Percentiles rank a stretch among this genome's conserved stretches.
These are phyloP conservation scores for Lactuca sativa DNA, from an alignment of 129 eudicot genomes.

Conservation along the genomic window DNA sequence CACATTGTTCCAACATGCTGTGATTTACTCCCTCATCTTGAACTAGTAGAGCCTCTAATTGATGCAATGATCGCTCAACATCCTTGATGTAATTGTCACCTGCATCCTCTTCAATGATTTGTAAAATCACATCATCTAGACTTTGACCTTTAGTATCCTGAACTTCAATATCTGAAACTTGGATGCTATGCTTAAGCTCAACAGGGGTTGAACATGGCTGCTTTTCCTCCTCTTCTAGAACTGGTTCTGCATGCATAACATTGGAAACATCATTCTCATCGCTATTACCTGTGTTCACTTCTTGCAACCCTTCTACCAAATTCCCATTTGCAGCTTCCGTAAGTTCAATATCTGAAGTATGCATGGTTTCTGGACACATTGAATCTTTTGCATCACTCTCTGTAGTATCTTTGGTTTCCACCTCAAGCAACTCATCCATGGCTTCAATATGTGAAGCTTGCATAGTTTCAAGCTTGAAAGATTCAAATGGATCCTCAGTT, in stretches of 20 bases:
- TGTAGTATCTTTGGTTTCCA: conserved; percentile 5
- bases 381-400: conserved; percentile 16
- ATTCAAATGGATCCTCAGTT: conserved; percentile 19
- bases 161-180: conserved; percentile 26
- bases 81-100: conserved; percentile 25
- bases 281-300: conserved; percentile 18
- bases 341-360: neutral
- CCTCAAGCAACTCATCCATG: conserved; percentile 10
- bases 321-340: conserved; percentile 6
- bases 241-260: conserved; percentile 19
- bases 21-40: conserved; percentile 37
- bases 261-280: conserved; percentile 20
- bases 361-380: conserved; percentile 13
- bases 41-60: conserved; percentile 37
- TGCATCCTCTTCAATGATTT: conserved; percentile 18
- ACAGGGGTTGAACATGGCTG: conserved; percentile 18
- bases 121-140: conserved; percentile 23
- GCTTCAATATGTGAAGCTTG: conserved; percentile 18
- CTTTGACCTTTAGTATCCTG: conserved; percentile 22
- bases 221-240: conserved; percentile 24
- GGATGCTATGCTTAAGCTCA: conserved; percentile 16
- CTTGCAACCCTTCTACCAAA: conserved; percentile 25
- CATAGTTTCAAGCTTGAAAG: neutral
- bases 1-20: conserved; percentile 30
- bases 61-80: conserved; percentile 21